Evolutionary conservation across 169 alveolate species (phyloP), one percentile per base, ranked within the genome.

Genomic region (Plasmodium cynomolgi): DNA sequence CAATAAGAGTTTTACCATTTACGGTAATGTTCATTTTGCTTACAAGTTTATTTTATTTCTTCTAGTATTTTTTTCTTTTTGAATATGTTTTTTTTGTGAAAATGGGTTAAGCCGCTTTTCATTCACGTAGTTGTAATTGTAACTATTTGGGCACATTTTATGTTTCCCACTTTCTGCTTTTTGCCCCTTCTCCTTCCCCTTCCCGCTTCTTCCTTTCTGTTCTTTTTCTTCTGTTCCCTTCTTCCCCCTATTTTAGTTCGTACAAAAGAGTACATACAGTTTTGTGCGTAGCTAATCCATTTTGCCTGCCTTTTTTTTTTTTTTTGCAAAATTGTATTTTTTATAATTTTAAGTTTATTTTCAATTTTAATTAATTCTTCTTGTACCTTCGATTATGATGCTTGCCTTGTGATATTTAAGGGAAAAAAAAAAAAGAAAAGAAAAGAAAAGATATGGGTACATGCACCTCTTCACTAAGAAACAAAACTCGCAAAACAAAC

Each of bases 381-480:
- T 23, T 50, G 62, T 84, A 13, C 41, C 34, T 33, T 50, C 23
- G 75, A 75, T 54, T 85, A 85, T 56, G 81, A 71, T 85, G 93
- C 29, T 85, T 75, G 31, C 62, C 77, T 68, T 50, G 39, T 85
- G 86, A 26, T 75, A 84, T 20, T 39, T 41, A 20, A 50, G 47
- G 83, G 58, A 84, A 50, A 23, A 26, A 68, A 58, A 58, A 58
- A 23, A 23, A 68, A 62, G 3, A 23, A 68, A 68, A 68, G n/a
- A 68, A 29, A 68, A 68, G 68, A 75, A 75, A 85, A 85, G 93
- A 85, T 75, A 85, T 85, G 93, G 93, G 93, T 85, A 85, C 93
- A 85, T 85, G 93, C 93, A 85, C 85, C 86, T 85, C 93, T 8
- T 75, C 80, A 54, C 20, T 85, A 39, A 75, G 31, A 71, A 75